phyloP scores from a whole-genome alignment of 1,139 yeast species.

The Kazachstania sp. region DNA sequence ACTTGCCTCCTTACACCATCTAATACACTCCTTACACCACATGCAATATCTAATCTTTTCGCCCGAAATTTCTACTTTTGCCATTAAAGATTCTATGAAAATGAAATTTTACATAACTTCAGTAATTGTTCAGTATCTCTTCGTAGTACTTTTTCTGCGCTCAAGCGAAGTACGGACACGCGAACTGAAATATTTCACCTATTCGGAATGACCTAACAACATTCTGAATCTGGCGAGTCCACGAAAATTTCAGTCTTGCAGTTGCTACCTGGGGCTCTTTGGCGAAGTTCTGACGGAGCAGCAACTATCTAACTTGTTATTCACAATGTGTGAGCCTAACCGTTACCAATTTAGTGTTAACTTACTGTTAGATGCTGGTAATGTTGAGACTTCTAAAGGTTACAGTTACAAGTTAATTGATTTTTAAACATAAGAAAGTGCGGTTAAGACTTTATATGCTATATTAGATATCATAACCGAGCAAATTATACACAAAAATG shows the following conservation, averaged over 20 bases:
- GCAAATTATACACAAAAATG: conserved; percentile 34
- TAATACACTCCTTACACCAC: not conserved
- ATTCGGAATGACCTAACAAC: not conserved
- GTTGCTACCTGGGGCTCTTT: not conserved
- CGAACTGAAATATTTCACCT: not conserved
- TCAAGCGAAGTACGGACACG: not conserved
- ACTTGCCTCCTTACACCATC: not conserved
- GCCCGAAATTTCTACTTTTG: no score
- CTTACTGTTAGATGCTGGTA: not conserved
- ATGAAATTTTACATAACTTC: no score
- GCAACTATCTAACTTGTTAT: not conserved
- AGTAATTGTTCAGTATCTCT: no score
- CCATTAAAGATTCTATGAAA: no score
- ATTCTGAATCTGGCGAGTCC: not conserved
- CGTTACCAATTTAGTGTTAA: no score
- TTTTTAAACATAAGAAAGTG: not conserved
- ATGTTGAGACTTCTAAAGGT: not conserved
- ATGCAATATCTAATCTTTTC: not conserved
- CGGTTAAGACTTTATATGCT: not conserved
- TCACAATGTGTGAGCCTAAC: no score
- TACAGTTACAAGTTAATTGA: conserved; percentile 2
- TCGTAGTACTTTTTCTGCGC: no score
- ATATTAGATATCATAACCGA: conserved; percentile 7
- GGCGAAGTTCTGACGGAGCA: not conserved
- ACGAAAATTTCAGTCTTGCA: not conserved